Evolutionary conservation across 75 land plant species (phyloP).

Genomic region (Ceratopteris richardii): DNA sequence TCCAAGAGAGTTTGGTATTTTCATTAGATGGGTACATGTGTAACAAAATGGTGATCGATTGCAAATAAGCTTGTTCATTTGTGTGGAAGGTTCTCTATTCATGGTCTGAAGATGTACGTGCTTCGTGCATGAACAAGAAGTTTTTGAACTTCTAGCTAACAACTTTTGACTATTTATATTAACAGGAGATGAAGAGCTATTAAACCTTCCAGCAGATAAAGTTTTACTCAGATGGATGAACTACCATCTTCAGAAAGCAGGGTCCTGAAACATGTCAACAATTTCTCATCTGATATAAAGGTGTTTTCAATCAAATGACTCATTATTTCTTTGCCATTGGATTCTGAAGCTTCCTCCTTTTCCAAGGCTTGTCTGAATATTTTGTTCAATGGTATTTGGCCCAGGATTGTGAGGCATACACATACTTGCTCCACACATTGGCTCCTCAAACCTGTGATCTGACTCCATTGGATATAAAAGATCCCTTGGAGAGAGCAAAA

Average conservation of each 20-base stretch:
- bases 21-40: too few relatives aligned
- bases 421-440: constrained; percentile 20
- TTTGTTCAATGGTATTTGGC: too few relatives aligned
- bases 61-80: too few relatives aligned
- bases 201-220: constrained; percentile 90
- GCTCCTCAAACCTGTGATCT: constrained; percentile 34
- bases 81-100: too few relatives aligned
- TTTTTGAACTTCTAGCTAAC: not conserved
- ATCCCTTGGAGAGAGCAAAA: constrained; percentile 37
- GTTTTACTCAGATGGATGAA: constrained; percentile 95
- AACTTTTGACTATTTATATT: not conserved
- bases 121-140: too few relatives aligned
- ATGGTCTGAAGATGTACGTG: too few relatives aligned
- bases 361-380: too few relatives aligned
- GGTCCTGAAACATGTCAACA: constrained; percentile 70
- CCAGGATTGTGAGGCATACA: constrained; percentile 39
- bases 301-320: constrained; percentile 19
- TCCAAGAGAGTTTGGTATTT: too few relatives aligned
- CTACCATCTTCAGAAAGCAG: constrained; percentile 84
- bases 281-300: constrained; percentile 94
- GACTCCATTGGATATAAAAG: constrained; percentile 23
- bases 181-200: constrained; percentile 83
- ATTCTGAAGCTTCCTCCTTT: too few relatives aligned
- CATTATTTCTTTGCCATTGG: too few relatives aligned
- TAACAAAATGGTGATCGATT: too few relatives aligned